Evolutionary conservation across 768 basidiomycete species (phyloP).

Genomic region (Collybia mongolica): DNA sequence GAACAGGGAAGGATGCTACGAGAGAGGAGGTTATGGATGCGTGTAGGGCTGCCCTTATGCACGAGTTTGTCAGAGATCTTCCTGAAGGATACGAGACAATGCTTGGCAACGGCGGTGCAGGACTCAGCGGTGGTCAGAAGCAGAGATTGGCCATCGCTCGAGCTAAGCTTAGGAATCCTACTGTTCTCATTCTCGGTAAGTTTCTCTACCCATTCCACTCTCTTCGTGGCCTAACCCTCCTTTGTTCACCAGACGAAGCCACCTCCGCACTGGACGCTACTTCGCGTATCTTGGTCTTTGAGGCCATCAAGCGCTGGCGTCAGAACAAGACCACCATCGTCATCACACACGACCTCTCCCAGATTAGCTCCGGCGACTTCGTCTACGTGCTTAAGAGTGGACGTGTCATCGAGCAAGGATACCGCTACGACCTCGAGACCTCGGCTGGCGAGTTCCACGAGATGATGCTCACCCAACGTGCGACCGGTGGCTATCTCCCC

Average conservation of each 20-base stretch:
- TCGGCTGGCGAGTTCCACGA: slow-evolving; percentile 62
- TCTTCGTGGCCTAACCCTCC: slow-evolving; percentile 21
- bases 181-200: slow-evolving; percentile 87
- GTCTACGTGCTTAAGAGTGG: slow-evolving; percentile 91
- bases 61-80: slow-evolving; percentile 83
- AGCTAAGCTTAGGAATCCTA: slow-evolving; percentile 81
- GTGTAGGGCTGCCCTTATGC: slow-evolving; percentile 80
- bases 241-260: slow-evolving; percentile 59
- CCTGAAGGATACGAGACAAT: slow-evolving; percentile 87
- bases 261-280: slow-evolving; percentile 85
- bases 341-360: slow-evolving; percentile 93
- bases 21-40: slow-evolving; percentile 76
- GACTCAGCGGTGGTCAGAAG: slow-evolving; percentile 87
- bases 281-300: slow-evolving; percentile 83
- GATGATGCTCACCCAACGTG: slow-evolving; percentile 61
- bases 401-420: slow-evolving; percentile 83
- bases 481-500: slow-evolving; percentile 49
- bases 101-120: slow-evolving; percentile 72
- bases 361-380: slow-evolving; percentile 75
- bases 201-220: slow-evolving; percentile 13
- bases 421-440: slow-evolving; percentile 72
- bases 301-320: slow-evolving; percentile 67
- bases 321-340: slow-evolving; percentile 83
- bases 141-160: slow-evolving; percentile 90
- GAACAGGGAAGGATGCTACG: slow-evolving; percentile 42